Conservation (phyloP, 352 stramenopile genomes). For the Pythium biforme region DNA sequence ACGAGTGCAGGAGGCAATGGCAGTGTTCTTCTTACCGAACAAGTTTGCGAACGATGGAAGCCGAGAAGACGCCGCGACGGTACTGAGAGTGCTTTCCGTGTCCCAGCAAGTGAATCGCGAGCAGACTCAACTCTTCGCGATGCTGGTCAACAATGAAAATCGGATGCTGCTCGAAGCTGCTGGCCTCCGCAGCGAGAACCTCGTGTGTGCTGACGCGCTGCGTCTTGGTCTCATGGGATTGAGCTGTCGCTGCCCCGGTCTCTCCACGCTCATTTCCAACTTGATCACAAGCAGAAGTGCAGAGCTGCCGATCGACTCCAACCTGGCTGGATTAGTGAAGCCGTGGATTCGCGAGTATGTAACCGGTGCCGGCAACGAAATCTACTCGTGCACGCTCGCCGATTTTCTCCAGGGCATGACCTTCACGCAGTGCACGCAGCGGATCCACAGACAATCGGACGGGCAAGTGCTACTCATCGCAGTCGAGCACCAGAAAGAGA, state of each 20-base stretch:
- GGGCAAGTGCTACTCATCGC: slow-evolving; percentile 76
- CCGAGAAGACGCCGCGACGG: slow-evolving; percentile 78
- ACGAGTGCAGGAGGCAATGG: slow-evolving; percentile 62
- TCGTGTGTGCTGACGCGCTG: slow-evolving; percentile 83
- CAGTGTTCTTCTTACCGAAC: slow-evolving; percentile 84
- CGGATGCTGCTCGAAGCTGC: slow-evolving; percentile 72
- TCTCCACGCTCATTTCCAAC: slow-evolving; percentile 85
- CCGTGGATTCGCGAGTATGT: slow-evolving; percentile 81
- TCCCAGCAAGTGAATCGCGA: slow-evolving; percentile 53
- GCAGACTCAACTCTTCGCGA: slow-evolving; percentile 74
- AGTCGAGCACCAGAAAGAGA: slow-evolving; percentile 61
- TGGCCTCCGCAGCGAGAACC: slow-evolving; percentile 60
- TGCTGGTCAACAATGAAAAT: slow-evolving; percentile 86
- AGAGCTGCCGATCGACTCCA: slow-evolving; percentile 29
- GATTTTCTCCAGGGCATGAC: slow-evolving; percentile 63
- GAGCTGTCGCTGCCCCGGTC: slow-evolving; percentile 73
- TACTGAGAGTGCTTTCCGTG: slow-evolving; percentile 77
- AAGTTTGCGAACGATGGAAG: slow-evolving; percentile 80
- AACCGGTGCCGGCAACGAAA: slow-evolving; percentile 73
- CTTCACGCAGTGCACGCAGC: slow-evolving; percentile 69
- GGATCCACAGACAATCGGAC: slow-evolving; percentile 68
- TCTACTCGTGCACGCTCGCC: slow-evolving; percentile 67
- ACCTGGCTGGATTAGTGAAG: slow-evolving; percentile 18
- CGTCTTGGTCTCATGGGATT: slow-evolving; percentile 82
- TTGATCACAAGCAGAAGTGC: slow-evolving; percentile 74